These are phyloP conservation scores for Spinellus fusiger DNA, from an alignment of 192 early-diverging fungal species.

Conservation along the genomic window DNA sequence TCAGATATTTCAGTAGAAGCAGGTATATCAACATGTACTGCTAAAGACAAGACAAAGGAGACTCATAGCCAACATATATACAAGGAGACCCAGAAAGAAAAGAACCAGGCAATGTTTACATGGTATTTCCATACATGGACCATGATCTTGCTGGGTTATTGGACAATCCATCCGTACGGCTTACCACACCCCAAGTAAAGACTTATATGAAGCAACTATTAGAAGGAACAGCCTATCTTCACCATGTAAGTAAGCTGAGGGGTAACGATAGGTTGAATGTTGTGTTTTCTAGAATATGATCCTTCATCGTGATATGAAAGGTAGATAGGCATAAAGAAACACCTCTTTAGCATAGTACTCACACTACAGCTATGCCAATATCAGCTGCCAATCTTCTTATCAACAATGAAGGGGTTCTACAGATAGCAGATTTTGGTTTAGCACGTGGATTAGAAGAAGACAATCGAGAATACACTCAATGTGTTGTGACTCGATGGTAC, in stretches of 20 bases:
- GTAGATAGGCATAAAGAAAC: constrained; percentile 4
- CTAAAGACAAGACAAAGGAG: neutral
- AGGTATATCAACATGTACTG: constrained; percentile 29
- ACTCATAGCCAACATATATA: neutral
- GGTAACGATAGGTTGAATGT: neutral
- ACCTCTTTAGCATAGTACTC: too few relatives aligned
- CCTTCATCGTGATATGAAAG: constrained; percentile 62
- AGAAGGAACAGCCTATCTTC: constrained; percentile 85
- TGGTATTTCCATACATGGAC: constrained; percentile 99
- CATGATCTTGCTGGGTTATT: constrained; percentile 94
- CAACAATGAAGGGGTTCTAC: constrained; percentile 83
- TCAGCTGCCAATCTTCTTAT: constrained; percentile 94
- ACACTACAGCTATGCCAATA: too few relatives aligned
- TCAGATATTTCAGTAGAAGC: constrained; percentile 68
- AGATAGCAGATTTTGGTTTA: constrained; percentile 96
- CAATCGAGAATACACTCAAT: constrained; percentile 71
- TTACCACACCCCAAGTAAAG: constrained; percentile 76
- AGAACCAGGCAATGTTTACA: constrained; percentile 67
- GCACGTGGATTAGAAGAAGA: constrained; percentile 70
- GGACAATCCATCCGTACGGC: constrained; percentile 74
- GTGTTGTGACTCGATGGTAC: constrained; percentile 96
- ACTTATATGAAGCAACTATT: constrained; percentile 88
- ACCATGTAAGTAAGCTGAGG: constrained; percentile 37
- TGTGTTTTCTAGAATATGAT: constrained; percentile 38
- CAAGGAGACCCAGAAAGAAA: constrained; percentile 13